Conservation (phyloP, 2,329 filamentous ascomycete genomes). For the Penicillium griseofulvum region DNA sequence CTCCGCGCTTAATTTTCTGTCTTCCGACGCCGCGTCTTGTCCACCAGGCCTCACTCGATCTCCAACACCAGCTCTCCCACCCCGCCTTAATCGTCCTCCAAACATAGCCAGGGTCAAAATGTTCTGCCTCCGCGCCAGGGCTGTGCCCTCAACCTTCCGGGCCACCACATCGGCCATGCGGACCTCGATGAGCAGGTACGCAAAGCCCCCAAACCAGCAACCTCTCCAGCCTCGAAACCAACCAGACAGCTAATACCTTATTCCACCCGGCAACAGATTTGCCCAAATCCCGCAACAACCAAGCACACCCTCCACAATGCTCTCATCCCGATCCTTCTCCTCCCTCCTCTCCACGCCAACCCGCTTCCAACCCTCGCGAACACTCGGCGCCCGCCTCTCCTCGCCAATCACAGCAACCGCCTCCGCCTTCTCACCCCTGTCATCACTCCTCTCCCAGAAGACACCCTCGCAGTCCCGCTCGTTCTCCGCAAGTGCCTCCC, state of each 20-base stretch:
- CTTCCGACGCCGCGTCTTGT: slow-evolving; percentile 21
- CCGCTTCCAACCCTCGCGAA: slow-evolving; percentile 22
- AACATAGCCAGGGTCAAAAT: slow-evolving; percentile 21
- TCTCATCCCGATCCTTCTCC: slow-evolving; percentile 41
- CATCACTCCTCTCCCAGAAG: slow-evolving; percentile 24
- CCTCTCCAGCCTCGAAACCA: background rate
- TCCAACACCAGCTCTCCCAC: slow-evolving; percentile 1
- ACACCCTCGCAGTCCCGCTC: slow-evolving; percentile 34
- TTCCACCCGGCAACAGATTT: slow-evolving; percentile 6
- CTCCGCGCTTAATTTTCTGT: slow-evolving; percentile 35
- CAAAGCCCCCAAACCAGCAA: slow-evolving; percentile 4
- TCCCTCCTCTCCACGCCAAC: slow-evolving; percentile 34
- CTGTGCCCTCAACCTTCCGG: slow-evolving; percentile 29
- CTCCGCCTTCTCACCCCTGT: slow-evolving; percentile 14
- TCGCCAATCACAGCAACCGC: slow-evolving; percentile 15
- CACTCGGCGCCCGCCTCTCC: slow-evolving; percentile 27
- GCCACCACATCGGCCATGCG: slow-evolving; percentile 23
- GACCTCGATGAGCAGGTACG: slow-evolving; percentile 24
- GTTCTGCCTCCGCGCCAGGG: slow-evolving; percentile 36
- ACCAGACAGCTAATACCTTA: slow-evolving; percentile 10
- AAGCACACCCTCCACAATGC: slow-evolving; percentile 31
- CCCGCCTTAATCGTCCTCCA: background rate
- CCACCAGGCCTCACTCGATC: slow-evolving; percentile 10
- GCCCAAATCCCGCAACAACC: slow-evolving; percentile 18
- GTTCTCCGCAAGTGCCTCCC: slow-evolving; percentile 46